These are phyloP conservation scores for Sclerotinia nivalis DNA, from an alignment of 2,329 filamentous ascomycete genomes.

Conservation along the genomic window DNA sequence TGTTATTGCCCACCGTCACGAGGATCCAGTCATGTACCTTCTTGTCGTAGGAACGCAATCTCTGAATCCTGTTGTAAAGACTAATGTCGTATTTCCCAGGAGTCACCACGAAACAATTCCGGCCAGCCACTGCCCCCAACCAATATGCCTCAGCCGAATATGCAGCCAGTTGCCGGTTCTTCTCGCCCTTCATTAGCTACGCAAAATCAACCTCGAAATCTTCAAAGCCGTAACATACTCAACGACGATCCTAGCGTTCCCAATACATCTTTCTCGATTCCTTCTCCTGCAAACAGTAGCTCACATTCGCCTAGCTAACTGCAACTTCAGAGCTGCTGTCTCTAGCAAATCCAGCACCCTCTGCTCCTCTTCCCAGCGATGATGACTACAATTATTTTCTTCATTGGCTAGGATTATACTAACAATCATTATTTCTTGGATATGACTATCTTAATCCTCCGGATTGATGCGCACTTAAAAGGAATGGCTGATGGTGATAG, in stretches of 20 bases:
- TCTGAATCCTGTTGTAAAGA: neutral
- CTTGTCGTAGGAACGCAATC: neutral
- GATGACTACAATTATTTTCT: too few relatives aligned
- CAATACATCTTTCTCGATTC: neutral
- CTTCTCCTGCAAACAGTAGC: neutral
- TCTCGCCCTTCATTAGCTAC: neutral
- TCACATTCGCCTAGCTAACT: neutral
- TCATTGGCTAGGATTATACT: too few relatives aligned
- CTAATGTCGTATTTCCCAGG: neutral
- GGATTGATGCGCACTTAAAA: too few relatives aligned
- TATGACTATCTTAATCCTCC: too few relatives aligned
- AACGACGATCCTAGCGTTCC: neutral
- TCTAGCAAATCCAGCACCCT: too few relatives aligned
- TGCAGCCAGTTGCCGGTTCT: neutral
- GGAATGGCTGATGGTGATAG: neutral
- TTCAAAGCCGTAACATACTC: neutral
- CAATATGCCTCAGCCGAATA: neutral
- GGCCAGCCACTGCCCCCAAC: neutral
- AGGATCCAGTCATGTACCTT: accelerated
- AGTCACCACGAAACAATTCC: neutral
- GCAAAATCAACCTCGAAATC: neutral
- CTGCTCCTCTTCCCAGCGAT: too few relatives aligned
- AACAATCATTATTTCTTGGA: too few relatives aligned
- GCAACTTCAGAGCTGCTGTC: neutral
- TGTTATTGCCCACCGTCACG: neutral